Conservation (phyloP, 805 yeast genomes). For the Saturnispora silvae region DNA sequence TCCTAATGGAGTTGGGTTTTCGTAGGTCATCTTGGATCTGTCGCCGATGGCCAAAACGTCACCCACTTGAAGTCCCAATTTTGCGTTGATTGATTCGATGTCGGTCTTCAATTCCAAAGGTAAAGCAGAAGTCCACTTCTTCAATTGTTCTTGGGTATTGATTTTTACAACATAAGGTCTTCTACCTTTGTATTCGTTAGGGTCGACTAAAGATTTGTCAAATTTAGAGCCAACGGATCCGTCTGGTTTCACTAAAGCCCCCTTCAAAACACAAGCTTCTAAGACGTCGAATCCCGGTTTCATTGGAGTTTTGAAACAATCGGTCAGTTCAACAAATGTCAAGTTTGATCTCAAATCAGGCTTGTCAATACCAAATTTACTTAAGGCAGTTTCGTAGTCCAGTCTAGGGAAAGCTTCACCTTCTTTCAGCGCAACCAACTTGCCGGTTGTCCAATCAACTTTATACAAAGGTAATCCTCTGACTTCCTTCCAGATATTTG, state of each 20-base stretch:
- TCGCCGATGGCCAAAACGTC: slow-evolving; percentile 73
- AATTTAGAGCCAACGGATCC: slow-evolving; percentile 11
- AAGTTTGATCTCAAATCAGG: slow-evolving; percentile 74
- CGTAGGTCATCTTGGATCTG: slow-evolving; percentile 62
- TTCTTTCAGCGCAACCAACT: slow-evolving; percentile 20
- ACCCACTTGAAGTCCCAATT: slow-evolving; percentile 43
- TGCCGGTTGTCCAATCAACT: slow-evolving; percentile 23
- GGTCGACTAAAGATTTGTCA: slow-evolving; percentile 24
- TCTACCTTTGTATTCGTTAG: slow-evolving; percentile 40
- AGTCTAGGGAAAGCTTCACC: slow-evolving; percentile 33
- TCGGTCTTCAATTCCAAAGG: slow-evolving; percentile 11
- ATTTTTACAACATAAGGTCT: slow-evolving; percentile 50
- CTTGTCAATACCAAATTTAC: slow-evolving; percentile 80
- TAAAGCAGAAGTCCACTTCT: slow-evolving; percentile 32
- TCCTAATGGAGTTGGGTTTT: slow-evolving; percentile 94
- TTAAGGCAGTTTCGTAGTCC: slow-evolving; percentile 58
- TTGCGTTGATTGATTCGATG: slow-evolving; percentile 18
- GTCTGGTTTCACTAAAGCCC: slow-evolving; percentile 28
- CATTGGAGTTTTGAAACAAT: slow-evolving; percentile 25
- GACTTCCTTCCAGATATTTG: slow-evolving; percentile 43
- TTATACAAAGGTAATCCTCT: slow-evolving; percentile 30
- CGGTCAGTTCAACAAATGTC: slow-evolving; percentile 38
- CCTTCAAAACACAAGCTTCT: slow-evolving; percentile 59
- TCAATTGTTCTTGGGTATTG: slow-evolving; percentile 28
- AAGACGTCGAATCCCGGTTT: slow-evolving; percentile 49